Evolutionary conservation across 2,329 filamentous ascomycete genomes (phyloP), one percentile per base, ranked within the genome.

Genomic region (Chaetomiaceae sp.): DNA sequence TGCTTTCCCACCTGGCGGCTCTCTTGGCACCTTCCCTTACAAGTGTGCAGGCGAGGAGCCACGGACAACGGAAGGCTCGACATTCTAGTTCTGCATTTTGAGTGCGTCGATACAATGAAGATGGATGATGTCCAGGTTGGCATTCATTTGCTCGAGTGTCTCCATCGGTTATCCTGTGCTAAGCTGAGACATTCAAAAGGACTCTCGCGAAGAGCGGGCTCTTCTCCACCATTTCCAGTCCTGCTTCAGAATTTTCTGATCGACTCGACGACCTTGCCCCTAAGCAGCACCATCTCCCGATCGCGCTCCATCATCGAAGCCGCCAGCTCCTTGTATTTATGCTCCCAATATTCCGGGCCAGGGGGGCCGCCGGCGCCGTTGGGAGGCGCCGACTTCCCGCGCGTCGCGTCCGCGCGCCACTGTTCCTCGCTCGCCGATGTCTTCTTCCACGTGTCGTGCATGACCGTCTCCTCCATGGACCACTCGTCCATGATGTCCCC

Each of bases 281-380:
- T 69, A 46, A 79, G 56, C 33, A 66, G 63, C 43, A 61, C 58
- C 42, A 77, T 62, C 55, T 74, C 71, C 55, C 73, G 72, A 56
- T 84, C 79, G 49, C 74, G 73, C 48, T 77, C 74, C 58, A 72
- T 73, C 56, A 86, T 72, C 51, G 74, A 72, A 34, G 74, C 74
- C 58, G 83, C 73, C 54, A 86, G 68, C 45, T 79, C 73, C 35
- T 66, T 67, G 53, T 81, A 81, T 50, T 70, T 76, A 38, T 62
- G 62, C 59, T 75, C 71, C 76, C 76, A 78, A 11, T 51, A 9
- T 20, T 47, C 67, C 3, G 65, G 65, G 3, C 12, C 2, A 5
- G 48, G 44, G 4, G 32, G 12, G 6, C 10, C 34, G 27, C 14
- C 32, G 14, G 26, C 4, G 3, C 37, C 42, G 6, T 38, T 48